A percentile compares a stretch with the other conserved stretches of the same genome.
Conservation (phyloP, 805 yeast genomes). For the Starmerella sirachaensis region DNA sequence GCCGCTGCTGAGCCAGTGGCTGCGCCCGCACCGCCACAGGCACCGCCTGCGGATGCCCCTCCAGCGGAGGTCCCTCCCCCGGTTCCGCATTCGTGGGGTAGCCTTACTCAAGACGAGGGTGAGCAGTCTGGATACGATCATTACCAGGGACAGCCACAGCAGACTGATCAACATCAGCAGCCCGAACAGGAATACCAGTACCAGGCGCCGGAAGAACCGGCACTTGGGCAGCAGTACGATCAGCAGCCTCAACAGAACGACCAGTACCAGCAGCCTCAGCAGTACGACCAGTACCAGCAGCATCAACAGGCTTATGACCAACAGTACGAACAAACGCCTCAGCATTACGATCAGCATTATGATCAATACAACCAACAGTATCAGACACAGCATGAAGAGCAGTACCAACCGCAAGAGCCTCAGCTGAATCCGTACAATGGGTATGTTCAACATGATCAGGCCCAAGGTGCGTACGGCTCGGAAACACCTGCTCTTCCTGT, state of each 20-base stretch:
- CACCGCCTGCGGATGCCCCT: constrained; percentile 14
- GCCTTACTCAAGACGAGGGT: not conserved
- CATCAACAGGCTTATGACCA: not conserved
- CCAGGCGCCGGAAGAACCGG: not conserved
- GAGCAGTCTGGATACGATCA: constrained; percentile 1
- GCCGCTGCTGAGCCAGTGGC: constrained; percentile 1
- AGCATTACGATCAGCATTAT: constrained; percentile 1
- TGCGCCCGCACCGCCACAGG: constrained; percentile 17
- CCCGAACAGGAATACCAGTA: not conserved
- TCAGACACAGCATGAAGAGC: constrained; percentile 1
- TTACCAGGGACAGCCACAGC: not conserved
- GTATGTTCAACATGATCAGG: not conserved
- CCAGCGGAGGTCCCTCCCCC: constrained; percentile 4
- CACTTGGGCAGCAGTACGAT: not conserved
- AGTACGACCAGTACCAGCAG: constrained; percentile 3
- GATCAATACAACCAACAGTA: not conserved
- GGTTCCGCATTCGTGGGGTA: too few relatives aligned
- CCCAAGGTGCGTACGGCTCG: too few relatives aligned
- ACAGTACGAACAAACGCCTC: constrained; percentile 1
- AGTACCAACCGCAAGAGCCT: not conserved
- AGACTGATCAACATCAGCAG: not conserved
- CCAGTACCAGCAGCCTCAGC: constrained; percentile 3
- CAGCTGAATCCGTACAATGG: not conserved
- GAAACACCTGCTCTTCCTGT: too few relatives aligned
- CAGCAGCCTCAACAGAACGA: not conserved